Base-by-base conservation (phyloP, 139 green algal genomes). In the Chlamydomonas sphaeroides region DNA sequence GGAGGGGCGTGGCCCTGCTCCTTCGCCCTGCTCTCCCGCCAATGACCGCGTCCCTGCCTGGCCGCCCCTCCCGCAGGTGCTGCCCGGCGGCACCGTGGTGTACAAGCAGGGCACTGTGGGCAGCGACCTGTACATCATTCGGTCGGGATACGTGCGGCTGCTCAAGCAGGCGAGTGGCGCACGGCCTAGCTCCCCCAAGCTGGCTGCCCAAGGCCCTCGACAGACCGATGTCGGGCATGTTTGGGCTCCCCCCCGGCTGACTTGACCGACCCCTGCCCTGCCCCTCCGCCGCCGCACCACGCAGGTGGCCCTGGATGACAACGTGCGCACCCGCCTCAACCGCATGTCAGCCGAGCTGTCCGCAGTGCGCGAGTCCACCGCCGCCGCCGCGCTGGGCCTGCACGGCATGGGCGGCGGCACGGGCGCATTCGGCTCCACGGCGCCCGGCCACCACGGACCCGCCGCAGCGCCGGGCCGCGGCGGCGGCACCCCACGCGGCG, bases 91-190 rank as follows among this genome's bases (percentile, higher is more conserved):
- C 30, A 65, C 75, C 62, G 75, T 82, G 75, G 32, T 82, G 11
- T 82, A 82, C 75, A 82, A 82, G 75, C 75, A 82, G 45, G 75
- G 75, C 25, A 48, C 61, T 0, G 45, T 72, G n/a, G 75, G 75
- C 2, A 73, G 65, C 75, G 75, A 82, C 41, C 75, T 82, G 4
- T 82, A 53, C 42, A 63, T 82, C 45, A 65, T 82, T 62, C 61
- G 75, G 8, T 73, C 75, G 2, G 75, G 75, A 32, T 82, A 67
- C 45, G 75, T 82, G 32, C 75, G 75, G 75, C 45, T 82, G 42
- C 75, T 82, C 21, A 63, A 72, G 62, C 75, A 72, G 75, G 59
- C 38, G n/a, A 23, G 59, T 4, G 6, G 28, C n/a, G n/a, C n/a
- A n/a, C n/a, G n/a, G n/a, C n/a, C n/a, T n/a, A n/a, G n/a, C n/a